These are phyloP conservation scores for Monosporascus sp. DNA, from an alignment of 2,329 filamentous ascomycete species.

Conservation along the genomic window DNA sequence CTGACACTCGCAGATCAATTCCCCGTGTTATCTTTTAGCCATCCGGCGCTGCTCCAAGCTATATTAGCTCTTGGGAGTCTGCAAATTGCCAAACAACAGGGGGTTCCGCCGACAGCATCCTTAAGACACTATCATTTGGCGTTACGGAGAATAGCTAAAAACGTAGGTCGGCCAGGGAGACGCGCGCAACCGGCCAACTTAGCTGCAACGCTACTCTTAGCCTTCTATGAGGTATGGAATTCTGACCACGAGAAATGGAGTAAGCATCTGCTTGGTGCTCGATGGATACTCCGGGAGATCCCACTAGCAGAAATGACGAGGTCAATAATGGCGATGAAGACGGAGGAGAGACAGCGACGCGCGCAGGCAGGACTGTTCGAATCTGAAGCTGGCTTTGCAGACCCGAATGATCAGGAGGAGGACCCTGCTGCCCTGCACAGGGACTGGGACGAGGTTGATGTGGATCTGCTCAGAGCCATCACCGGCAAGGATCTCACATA, in stretches of 20 bases:
- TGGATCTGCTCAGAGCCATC: slow-evolving; percentile 34
- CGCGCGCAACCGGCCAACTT: slow-evolving; percentile 74
- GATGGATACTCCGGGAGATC: slow-evolving; percentile 76
- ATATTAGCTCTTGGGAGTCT: slow-evolving; percentile 83
- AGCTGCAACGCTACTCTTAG: slow-evolving; percentile 80
- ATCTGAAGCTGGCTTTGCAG: neutral
- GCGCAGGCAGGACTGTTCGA: neutral
- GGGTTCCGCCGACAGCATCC: slow-evolving; percentile 68
- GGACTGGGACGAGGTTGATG: slow-evolving; percentile 31
- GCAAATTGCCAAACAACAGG: slow-evolving; percentile 80
- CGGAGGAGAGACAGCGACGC: slow-evolving; percentile 21
- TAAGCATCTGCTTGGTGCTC: slow-evolving; percentile 80
- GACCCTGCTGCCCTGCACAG: slow-evolving; percentile 19
- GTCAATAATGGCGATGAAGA: slow-evolving; percentile 61
- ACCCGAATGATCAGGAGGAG: slow-evolving; percentile 7
- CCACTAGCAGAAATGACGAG: slow-evolving; percentile 70
- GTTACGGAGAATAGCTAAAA: slow-evolving; percentile 69
- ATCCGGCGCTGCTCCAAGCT: slow-evolving; percentile 84
- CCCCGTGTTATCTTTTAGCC: slow-evolving; percentile 73
- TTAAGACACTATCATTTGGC: slow-evolving; percentile 90
- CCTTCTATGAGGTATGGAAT: slow-evolving; percentile 90
- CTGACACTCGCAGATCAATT: slow-evolving; percentile 59
- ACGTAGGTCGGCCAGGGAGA: slow-evolving; percentile 62
- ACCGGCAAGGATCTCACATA: slow-evolving; percentile 48
- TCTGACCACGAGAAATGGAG: slow-evolving; percentile 96